Evolutionary conservation across 345 rosid species (phyloP), one percentile per base, ranked within the genome.

Genomic region (Toxicodendron radicans): DNA sequence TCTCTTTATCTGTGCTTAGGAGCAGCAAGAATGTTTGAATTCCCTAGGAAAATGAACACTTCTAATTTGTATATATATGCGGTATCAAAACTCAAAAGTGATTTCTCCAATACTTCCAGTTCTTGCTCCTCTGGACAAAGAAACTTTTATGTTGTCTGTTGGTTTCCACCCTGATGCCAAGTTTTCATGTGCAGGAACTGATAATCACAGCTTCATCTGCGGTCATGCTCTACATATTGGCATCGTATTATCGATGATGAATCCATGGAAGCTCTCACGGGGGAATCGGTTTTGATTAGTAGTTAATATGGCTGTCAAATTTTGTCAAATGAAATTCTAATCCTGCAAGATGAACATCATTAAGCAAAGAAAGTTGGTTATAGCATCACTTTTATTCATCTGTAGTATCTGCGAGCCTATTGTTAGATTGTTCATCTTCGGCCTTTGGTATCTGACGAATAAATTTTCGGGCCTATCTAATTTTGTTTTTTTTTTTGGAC

Each of bases 141-240:
- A 75, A 30, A 13, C 10, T 51, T 33, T 41, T 0, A 11, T 32
- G 20, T 52, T 52, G 5, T 20, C 41, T 52, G 14, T 71, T 27
- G 60, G 14, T 54, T 41, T 63, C 43, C 46, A 38, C 27, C 57
- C 71, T 58, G 66, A 59, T 66, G 52, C 64, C 60, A 13, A 33
- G 10, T 38, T 64, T 64, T 70, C 33, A 32, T 73, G 45, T 81
- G 81, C 92, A 90, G 95, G 95, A 90, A 72, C 79, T 86, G 56
- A 73, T 88, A 65, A 82, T 90, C 75, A 90, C 95, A 1, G 71
- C 76, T 8, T 70, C 86, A 20, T 79, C 91, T 0, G 92, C 92
- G 14, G 60, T 87, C 53, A 64, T 78, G 64, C 88, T 89, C 63
- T 85, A 77, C 75, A 71, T 91, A 43, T 71, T 89, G 75, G 90